These are phyloP conservation scores for Salix exigua DNA, from an alignment of 345 rosid species.

Conservation along the genomic window DNA sequence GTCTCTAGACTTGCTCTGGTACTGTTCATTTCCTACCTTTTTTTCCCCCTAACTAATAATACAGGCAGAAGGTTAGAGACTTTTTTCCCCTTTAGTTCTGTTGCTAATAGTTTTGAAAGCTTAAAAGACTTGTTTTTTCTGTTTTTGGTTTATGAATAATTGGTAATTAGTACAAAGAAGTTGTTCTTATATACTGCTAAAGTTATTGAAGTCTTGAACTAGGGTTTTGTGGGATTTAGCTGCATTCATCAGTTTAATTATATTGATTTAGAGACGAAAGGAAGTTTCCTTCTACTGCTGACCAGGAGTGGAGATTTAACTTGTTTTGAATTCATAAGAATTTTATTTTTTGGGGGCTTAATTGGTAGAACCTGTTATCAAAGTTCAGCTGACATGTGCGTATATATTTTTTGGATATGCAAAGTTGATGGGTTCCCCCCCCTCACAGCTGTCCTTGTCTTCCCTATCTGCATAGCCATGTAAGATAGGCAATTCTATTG, in stretches of 20 bases:
- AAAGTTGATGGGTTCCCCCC: background rate
- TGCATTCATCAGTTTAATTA: background rate
- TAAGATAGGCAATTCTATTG: background rate
- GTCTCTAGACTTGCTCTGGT: conserved; percentile 87
- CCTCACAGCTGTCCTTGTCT: too few relatives aligned
- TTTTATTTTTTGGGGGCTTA: background rate
- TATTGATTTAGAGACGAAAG: background rate
- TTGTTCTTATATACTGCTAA: background rate
- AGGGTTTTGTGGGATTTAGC: conserved; percentile 4
- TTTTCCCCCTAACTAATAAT: conserved; percentile 1
- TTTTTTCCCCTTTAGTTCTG: background rate
- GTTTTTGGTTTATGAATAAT: background rate
- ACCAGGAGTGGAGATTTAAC: background rate
- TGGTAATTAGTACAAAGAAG: background rate
- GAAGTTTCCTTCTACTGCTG: background rate
- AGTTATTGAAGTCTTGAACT: conserved; percentile 1
- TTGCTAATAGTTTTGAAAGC: background rate
- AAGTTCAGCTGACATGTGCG: background rate
- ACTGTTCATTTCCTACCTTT: conserved; percentile 61
- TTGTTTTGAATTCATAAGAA: background rate
- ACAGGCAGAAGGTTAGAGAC: conserved; percentile 20
- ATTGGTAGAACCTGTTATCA: background rate
- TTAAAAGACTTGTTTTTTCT: background rate
- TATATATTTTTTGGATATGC: background rate
- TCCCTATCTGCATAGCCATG: background rate